Evolutionary conservation across 139 green algal species (phyloP).

Genomic region (Astrephomene gubernaculifera): DNA sequence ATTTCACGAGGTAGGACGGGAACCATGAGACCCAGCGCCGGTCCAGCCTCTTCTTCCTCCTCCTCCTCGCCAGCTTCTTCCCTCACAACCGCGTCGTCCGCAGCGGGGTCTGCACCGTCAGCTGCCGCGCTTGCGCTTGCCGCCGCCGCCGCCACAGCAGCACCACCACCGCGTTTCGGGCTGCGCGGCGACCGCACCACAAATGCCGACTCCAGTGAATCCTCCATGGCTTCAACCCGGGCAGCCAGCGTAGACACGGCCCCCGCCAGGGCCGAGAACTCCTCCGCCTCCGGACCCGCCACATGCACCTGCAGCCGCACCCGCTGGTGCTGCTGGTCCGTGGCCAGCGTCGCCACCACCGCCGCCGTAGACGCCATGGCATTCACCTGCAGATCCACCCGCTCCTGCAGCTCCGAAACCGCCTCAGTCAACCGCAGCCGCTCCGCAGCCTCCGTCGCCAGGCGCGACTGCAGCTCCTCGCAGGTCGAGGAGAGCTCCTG

Average conservation of each 20-base stretch:
- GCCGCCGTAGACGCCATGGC: conserved; percentile 1
- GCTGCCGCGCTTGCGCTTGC: background rate
- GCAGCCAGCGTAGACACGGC: conserved; percentile 2
- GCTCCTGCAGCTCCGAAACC: conserved; percentile 11
- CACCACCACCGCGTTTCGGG: background rate
- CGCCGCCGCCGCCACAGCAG: background rate
- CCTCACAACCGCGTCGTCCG: background rate
- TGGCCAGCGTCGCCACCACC: conserved; percentile 17
- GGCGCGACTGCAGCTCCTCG: background rate
- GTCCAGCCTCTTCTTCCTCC: background rate
- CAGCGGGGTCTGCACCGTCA: background rate
- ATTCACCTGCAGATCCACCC: conserved; percentile 20
- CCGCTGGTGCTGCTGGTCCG: background rate
- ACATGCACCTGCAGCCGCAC: conserved; percentile 13
- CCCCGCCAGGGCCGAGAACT: background rate
- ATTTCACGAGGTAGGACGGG: conserved; percentile 18
- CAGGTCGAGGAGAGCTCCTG: background rate
- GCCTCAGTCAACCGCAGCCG: background rate
- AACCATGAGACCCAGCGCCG: conserved; percentile 32
- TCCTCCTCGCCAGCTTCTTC: background rate
- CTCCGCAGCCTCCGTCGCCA: background rate
- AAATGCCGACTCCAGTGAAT: conserved; percentile 17
- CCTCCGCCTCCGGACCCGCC: background rate
- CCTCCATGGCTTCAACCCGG: conserved; percentile 2
- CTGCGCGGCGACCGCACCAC: conserved; percentile 17